A percentile compares a stretch with the other conserved stretches of the same genome.
phyloP scores from a whole-genome alignment of 2,329 filamentous ascomycete genomes.

The Neoscytalidium dimidiatum region DNA sequence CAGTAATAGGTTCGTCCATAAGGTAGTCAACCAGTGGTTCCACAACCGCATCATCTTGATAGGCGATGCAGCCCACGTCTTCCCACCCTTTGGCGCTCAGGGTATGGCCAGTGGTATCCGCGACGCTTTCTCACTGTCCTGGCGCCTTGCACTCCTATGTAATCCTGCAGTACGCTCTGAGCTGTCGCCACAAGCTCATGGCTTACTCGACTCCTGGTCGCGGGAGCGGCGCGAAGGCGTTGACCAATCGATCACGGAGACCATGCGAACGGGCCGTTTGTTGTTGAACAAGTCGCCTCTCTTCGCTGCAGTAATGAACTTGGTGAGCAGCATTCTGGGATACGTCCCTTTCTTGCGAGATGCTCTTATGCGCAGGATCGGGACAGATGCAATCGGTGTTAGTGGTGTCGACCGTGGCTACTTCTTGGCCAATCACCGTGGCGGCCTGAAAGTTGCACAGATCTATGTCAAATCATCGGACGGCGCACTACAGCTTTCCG shows the following conservation, averaged over 20 bases:
- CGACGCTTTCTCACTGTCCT: slow-evolving; percentile 19
- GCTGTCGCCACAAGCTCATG: background rate
- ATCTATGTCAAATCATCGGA: background rate
- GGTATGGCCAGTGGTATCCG: slow-evolving; percentile 21
- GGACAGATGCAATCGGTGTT: background rate
- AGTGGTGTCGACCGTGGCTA: background rate
- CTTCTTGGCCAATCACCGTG: background rate
- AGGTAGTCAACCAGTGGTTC: slow-evolving; percentile 20
- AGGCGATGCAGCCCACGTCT: slow-evolving; percentile 23
- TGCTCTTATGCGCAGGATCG: background rate
- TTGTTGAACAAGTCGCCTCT: background rate
- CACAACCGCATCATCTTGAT: slow-evolving; percentile 7
- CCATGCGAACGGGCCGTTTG: background rate
- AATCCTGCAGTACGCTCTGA: background rate
- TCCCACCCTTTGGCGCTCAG: slow-evolving; percentile 22
- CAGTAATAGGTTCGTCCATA: slow-evolving; percentile 5
- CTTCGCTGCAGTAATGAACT: background rate
- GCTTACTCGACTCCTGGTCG: background rate
- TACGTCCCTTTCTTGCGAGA: background rate
- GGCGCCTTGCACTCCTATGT: slow-evolving; percentile 3
- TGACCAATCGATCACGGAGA: background rate
- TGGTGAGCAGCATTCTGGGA: background rate
- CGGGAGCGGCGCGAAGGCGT: background rate
- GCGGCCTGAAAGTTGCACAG: background rate
- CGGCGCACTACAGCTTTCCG: background rate